phyloP scores from a whole-genome alignment of 2,329 filamentous ascomycete species.

The Triangularia verruculosa region DNA sequence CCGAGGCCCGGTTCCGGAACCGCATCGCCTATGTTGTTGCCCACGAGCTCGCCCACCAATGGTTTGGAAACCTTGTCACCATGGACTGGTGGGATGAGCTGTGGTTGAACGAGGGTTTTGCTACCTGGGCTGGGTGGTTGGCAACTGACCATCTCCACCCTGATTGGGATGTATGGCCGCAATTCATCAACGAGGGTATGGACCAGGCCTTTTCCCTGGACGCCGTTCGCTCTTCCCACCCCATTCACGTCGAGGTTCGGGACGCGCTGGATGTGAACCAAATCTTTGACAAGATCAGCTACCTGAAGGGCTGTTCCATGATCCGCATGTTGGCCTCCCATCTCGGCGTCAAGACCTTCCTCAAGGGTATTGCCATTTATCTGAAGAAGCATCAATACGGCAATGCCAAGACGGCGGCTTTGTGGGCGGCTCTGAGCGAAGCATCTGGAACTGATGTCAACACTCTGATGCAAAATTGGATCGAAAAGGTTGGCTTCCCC shows the following conservation, averaged over 20 bases:
- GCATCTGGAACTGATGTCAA: conserved; percentile 85
- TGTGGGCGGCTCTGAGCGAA: conserved; percentile 85
- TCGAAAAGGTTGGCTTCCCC: conserved; percentile 91
- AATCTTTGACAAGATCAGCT: conserved; percentile 96
- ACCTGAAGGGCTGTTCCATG: conserved; percentile 92
- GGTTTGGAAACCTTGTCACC: conserved; percentile 96
- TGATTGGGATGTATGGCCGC: conserved; percentile 96
- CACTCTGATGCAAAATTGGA: conserved; percentile 90
- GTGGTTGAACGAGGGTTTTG: conserved; percentile 97
- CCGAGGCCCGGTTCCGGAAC: conserved; percentile 87
- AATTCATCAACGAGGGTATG: conserved; percentile 94
- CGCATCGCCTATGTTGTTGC: conserved; percentile 94
- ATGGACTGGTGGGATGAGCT: conserved; percentile 99
- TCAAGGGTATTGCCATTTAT: conserved; percentile 86
- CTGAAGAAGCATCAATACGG: conserved; percentile 84
- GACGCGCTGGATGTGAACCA: conserved; percentile 96
- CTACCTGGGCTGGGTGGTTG: conserved; percentile 97
- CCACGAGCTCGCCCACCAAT: conserved; percentile 97
- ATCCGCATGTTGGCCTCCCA: conserved; percentile 95
- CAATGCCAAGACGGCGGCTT: conserved; percentile 84
- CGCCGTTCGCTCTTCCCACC: conserved; percentile 84
- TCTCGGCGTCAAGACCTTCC: conserved; percentile 81
- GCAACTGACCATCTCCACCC: conserved; percentile 89
- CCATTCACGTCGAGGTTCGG: conserved; percentile 91
- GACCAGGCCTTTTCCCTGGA: conserved; percentile 90